A percentile compares a stretch with the other conserved stretches of the same genome.
Evolutionary conservation across 2,329 filamentous ascomycete genomes (phyloP).

Genomic region (Colletotrichum ledebouriae): DNA sequence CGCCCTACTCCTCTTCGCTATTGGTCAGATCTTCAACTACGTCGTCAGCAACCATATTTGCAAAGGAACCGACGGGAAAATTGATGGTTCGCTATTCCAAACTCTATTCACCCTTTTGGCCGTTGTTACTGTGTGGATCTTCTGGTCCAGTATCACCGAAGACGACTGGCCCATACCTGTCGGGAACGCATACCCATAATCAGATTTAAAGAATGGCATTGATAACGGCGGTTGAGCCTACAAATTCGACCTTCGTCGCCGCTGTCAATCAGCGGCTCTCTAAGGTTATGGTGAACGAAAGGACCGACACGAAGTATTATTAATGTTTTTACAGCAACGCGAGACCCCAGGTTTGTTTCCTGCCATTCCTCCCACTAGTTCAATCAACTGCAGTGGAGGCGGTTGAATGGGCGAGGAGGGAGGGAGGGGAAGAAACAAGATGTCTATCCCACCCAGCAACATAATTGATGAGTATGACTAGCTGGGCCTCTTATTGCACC

Average conservation of each 20-base stretch:
- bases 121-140: conserved; percentile 88
- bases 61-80: conserved; percentile 83
- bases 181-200: conserved; percentile 55
- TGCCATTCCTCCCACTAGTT: not conserved
- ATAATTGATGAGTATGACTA: not conserved
- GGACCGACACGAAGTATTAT: not conserved
- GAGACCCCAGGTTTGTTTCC: not conserved
- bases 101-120: conserved; percentile 91
- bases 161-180: conserved; percentile 88
- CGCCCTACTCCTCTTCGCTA: conserved; percentile 85
- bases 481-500: not conserved
- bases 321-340: not conserved
- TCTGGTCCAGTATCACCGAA: conserved; percentile 99
- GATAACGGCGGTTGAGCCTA: too few species aligned
- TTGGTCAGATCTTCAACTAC: conserved; percentile 97
- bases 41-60: conserved; percentile 93
- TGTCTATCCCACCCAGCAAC: not conserved
- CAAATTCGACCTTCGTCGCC: conserved; percentile 5
- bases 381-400: too few species aligned
- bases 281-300: not conserved
- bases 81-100: conserved; percentile 93
- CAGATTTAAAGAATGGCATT: not conserved
- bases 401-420: too few species aligned
- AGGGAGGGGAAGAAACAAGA: too few species aligned
- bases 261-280: not conserved